Evolutionary conservation across 305 asterid species (phyloP), one percentile per base, ranked within the genome.

Genomic region (Ajuga reptans): DNA sequence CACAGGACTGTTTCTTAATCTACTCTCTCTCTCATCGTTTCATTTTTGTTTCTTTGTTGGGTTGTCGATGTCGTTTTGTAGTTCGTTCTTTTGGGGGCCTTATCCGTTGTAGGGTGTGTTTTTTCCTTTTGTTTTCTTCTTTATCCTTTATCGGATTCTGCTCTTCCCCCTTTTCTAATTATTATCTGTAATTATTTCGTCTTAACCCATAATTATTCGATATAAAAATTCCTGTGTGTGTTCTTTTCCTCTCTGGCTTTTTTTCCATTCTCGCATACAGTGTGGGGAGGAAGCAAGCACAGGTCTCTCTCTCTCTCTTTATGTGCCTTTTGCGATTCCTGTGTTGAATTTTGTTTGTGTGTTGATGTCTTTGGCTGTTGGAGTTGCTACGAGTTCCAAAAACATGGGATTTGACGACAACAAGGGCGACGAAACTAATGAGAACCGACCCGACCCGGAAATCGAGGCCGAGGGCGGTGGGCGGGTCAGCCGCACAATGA

Each of bases 331-430:
- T 72, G 67, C 55, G 70, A 51, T 75, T 63, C 67, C 41, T 37
- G 9, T 39, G 15, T 71, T 36, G 60, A 71, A 63, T 31, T 73
- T 12, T 45, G 39, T 70, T 75, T 79, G 68, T 14, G 43, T 74
- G 27, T 79, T 82, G 72, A 87, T 89, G 93, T 84, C 90, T 83
- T 77, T 85, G 84, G 88, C 85, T 78, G 88, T 83, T 84, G 89
- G 86, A 72, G 84, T 70, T 75, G 88, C 75, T 68, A 82, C 88
- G 24, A 85, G 87, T 81, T 86, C 91, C 73, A 78, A 84, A 72
- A 80, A 47, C 78, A 88, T 88, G 96, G 97, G 94, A 12, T 84
- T 89, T 49, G 93, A 85, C 24, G 97, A 80, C 57, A 80, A 85
- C 36, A 79, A 76, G 47, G 86, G 68, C 33, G 81, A 75, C 9